Base-by-base conservation (phyloP, 345 rosid genomes). In the Trapa incisa region DNA sequence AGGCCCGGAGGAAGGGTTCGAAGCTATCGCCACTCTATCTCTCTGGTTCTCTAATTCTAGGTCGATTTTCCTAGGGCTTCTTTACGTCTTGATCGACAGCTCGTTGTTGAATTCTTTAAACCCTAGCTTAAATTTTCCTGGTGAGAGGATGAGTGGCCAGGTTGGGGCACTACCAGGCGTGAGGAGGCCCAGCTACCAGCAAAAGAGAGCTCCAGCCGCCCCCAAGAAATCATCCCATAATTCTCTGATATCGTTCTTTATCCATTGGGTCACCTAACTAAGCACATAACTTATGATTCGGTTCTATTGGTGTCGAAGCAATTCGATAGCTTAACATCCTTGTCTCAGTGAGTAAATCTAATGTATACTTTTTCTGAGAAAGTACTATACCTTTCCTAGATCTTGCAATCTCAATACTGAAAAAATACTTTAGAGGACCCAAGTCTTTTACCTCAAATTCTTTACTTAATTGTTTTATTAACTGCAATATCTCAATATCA, bases 61-160 rank as follows among this genome's bases (percentile, higher is more conserved):
- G 22, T 37, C n/a, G 54, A 48, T 66, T 47, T 32, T 52, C 16
- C 63, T 54, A 69, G 66, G 62, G 62, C 62, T 22, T 45, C 72
- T 63, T 11, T n/a, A 29, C 6, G 15, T 50, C 56, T 45, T 33
- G 43, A 10, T 37, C 45, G 33, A 5, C 17, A 47, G 35, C 13
- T 36, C 56, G 17, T 58, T 22, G 33, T 61, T 57, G 3, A 61
- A 15, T 47, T 13, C 39, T 60, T 22, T 15, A 38, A 47, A 48
- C 57, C 64, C 29, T 17, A 29, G 65, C 22, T 45, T 45, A 37
- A 45, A 56, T 36, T 38, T 22, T 64, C 66, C 47, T 10, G 1
- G 42, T 10, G 14, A 39, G 42, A 41, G 68, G 74, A 86, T 89
- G 99, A 94, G 86, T 75, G 77, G 82, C 70, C 96, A 87, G 14